Percentiles rank a stretch among this genome's conserved stretches.
Conservation (phyloP, 306 rosid genomes). For the Trifolium dubium region DNA sequence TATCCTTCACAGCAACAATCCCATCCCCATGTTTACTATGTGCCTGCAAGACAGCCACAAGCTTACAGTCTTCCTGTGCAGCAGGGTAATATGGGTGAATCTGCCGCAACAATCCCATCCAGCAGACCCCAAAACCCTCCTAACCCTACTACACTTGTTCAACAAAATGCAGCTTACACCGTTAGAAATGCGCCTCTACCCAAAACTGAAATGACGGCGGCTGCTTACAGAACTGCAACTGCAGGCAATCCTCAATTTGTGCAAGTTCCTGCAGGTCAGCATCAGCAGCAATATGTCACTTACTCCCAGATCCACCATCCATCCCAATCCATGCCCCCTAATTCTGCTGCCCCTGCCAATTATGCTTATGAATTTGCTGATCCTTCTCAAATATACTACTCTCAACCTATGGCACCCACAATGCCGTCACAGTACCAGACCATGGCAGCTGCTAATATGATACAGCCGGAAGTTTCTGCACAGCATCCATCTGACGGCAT, state of each 20-base stretch:
- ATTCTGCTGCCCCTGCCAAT: conserved; percentile 53
- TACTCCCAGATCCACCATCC: conserved; percentile 88
- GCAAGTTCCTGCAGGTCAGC: conserved; percentile 80
- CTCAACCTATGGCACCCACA: conserved; percentile 74
- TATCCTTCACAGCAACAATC: conserved; percentile 85
- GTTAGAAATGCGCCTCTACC: conserved; percentile 64
- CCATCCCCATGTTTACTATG: conserved; percentile 70
- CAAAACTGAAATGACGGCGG: conserved; percentile 70
- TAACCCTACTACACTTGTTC: conserved; percentile 60
- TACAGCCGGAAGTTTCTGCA: conserved; percentile 60
- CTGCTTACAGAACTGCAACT: conserved; percentile 69
- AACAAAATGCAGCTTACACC: conserved; percentile 56
- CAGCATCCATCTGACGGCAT: conserved; percentile 73
- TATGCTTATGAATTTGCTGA: conserved; percentile 74
- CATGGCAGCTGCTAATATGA: conserved; percentile 68
- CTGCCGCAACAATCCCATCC: conserved; percentile 53
- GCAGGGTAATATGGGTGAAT: conserved; percentile 69
- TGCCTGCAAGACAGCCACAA: conserved; percentile 80
- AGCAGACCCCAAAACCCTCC: conserved; percentile 66
- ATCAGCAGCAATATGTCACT: conserved; percentile 75
- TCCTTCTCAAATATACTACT: conserved; percentile 78
- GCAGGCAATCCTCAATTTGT: conserved; percentile 67
- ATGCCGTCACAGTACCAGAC: conserved; percentile 92
- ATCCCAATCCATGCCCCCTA: conserved; percentile 72
- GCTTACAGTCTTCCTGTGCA: conserved; percentile 70